These are phyloP conservation scores for Heterobasidion parviporum DNA, from an alignment of 1,284 basidiomycete genomes.

Conservation along the genomic window DNA sequence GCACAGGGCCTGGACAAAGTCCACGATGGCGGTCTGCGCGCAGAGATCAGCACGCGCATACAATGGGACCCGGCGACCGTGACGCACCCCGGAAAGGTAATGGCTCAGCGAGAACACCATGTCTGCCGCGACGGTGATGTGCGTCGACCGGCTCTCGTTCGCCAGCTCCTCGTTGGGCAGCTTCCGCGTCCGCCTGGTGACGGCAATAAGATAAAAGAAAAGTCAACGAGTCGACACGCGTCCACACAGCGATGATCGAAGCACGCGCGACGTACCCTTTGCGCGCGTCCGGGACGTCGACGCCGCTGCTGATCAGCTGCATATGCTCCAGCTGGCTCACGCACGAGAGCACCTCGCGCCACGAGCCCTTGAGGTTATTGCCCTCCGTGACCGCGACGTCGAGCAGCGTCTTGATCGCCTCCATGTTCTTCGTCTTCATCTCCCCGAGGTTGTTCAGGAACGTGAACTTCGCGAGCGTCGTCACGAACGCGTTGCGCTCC, in stretches of 20 bases:
- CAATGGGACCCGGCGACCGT: neutral
- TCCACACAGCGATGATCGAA: neutral
- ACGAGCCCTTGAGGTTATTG: slow-evolving; percentile 90
- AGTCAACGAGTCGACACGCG: neutral
- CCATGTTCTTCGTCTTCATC: slow-evolving; percentile 99
- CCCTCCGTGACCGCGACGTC: slow-evolving; percentile 93
- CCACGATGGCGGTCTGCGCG: slow-evolving; percentile 86
- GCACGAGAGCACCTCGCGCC: slow-evolving; percentile 92
- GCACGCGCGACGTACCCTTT: slow-evolving; percentile 52
- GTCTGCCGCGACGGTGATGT: slow-evolving; percentile 97
- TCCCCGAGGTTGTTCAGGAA: slow-evolving; percentile 94
- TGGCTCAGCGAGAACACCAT: slow-evolving; percentile 98
- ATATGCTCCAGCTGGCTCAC: slow-evolving; percentile 97
- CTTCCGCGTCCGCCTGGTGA: slow-evolving; percentile 42
- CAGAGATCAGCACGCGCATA: neutral
- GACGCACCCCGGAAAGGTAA: slow-evolving; percentile 83
- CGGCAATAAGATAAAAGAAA: neutral
- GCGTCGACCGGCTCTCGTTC: slow-evolving; percentile 93
- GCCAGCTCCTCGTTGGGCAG: slow-evolving; percentile 89
- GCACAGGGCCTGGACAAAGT: slow-evolving; percentile 94
- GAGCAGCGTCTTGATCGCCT: slow-evolving; percentile 89
- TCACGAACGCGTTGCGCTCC: slow-evolving; percentile 93
- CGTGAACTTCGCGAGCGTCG: slow-evolving; percentile 95
- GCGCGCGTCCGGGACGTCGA: slow-evolving; percentile 78
- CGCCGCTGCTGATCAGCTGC: slow-evolving; percentile 87